phyloP scores from a whole-genome alignment of 371 early-diverging fungal species.

The Syncephalastrum monosporum region DNA sequence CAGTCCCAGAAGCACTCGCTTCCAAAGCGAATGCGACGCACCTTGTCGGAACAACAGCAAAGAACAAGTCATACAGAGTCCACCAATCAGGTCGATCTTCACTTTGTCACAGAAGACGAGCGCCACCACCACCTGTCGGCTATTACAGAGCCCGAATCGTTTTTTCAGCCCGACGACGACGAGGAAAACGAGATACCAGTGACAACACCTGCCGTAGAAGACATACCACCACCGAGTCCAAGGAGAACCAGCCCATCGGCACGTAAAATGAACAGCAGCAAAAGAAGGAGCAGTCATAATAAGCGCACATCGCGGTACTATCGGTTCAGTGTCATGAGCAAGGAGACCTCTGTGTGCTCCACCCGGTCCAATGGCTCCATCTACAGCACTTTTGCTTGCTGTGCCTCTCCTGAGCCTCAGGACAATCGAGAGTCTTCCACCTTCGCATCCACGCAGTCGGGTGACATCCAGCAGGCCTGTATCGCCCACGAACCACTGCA shows the following conservation, averaged over 20 bases:
- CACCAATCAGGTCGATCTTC: too few relatives aligned
- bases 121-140: neutral
- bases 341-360: constrained; percentile 2
- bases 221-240: too few relatives aligned
- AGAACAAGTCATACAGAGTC: too few relatives aligned
- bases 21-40: too few relatives aligned
- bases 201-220: neutral
- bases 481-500: neutral
- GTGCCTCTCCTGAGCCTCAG: neutral
- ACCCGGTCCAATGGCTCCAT: constrained; percentile 3
- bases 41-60: too few relatives aligned
- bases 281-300: neutral
- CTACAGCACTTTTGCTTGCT: constrained; percentile 6
- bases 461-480: neutral
- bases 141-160: neutral
- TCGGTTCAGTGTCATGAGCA: neutral
- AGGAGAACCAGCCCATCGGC: too few relatives aligned
- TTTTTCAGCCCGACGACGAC: too few relatives aligned
- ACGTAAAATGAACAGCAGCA: neutral
- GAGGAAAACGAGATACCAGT: neutral
- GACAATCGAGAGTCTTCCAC: neutral
- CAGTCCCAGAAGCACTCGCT: too few relatives aligned
- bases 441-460: neutral
- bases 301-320: constrained; percentile 3
- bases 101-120: neutral